These are phyloP conservation scores for Picea abies DNA, from an alignment of 83 land plant genomes.

Conservation along the genomic window DNA sequence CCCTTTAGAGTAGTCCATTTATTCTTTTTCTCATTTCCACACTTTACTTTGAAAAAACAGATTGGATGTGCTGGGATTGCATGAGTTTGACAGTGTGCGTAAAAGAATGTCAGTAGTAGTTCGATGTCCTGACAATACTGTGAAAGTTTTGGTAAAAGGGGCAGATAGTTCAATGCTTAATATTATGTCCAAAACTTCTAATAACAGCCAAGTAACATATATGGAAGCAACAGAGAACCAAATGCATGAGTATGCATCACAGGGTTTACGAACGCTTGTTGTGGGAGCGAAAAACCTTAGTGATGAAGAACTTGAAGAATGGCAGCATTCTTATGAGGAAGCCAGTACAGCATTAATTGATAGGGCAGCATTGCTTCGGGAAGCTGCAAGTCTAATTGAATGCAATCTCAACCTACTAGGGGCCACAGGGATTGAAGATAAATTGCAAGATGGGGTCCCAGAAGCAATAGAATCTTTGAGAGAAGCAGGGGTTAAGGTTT, in stretches of 20 bases:
- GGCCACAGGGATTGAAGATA: conserved; percentile 94
- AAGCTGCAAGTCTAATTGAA: conserved; percentile 82
- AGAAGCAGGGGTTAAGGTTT: conserved; percentile 93
- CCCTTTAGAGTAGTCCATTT: not conserved
- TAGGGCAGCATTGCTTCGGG: conserved; percentile 72
- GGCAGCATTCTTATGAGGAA: conserved; percentile 68
- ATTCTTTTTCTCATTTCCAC: conserved; percentile 5
- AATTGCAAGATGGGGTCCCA: conserved; percentile 94
- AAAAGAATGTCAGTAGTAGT: conserved; percentile 97
- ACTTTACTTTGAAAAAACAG: conserved; percentile 36
- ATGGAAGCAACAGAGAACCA: conserved; percentile 54
- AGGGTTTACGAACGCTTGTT: conserved; percentile 90
- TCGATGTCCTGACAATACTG: conserved; percentile 65
- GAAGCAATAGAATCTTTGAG: conserved; percentile 90
- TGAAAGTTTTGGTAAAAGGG: conserved; percentile 91
- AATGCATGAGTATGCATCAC: conserved; percentile 65
- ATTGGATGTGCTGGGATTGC: conserved; percentile 85
- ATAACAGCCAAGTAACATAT: not conserved
- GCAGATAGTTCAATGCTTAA: conserved; percentile 86
- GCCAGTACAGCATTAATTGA: conserved; percentile 89
- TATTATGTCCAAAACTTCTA: conserved; percentile 31
- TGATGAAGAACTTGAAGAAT: conserved; percentile 63
- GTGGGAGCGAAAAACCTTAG: conserved; percentile 71
- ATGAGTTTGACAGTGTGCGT: conserved; percentile 97
- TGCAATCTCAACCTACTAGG: conserved; percentile 72